Evolutionary conservation across 2,329 filamentous ascomycete genomes (phyloP).

Genomic region (Rugonectria rugulosa): DNA sequence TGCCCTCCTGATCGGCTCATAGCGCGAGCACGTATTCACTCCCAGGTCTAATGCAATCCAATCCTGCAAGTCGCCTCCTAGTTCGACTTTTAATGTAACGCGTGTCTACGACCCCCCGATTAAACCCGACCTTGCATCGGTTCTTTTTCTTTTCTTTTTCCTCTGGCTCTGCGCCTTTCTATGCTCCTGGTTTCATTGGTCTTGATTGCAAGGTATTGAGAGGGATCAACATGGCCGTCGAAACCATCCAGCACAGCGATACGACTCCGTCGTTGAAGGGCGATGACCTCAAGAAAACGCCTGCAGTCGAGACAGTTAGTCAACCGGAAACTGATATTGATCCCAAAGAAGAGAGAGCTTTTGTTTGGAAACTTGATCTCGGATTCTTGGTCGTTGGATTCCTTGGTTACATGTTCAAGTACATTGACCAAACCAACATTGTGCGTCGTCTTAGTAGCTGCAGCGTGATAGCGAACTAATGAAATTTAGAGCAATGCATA

Average conservation of each 20-base stretch:
- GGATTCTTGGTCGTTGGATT: constrained; percentile 12
- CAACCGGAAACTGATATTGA: too few species aligned
- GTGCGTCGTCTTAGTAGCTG: neutral
- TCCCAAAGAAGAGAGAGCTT: constrained; percentile 2
- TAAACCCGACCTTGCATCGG: too few species aligned
- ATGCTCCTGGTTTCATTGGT: too few species aligned
- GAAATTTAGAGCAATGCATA: constrained; percentile 10
- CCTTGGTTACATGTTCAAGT: constrained; percentile 23
- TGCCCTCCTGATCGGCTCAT: neutral
- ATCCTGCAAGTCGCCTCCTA: neutral
- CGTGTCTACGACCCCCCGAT: too few species aligned
- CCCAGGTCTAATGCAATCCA: neutral
- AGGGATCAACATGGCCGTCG: too few species aligned
- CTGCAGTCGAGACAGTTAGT: neutral
- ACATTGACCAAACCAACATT: constrained; percentile 23
- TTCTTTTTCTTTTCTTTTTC: too few species aligned
- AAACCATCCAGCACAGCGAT: too few species aligned
- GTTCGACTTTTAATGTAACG: too few species aligned
- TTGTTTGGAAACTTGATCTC: constrained; percentile 8
- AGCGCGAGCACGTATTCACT: neutral
- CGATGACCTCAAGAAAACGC: neutral
- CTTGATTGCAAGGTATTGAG: too few species aligned
- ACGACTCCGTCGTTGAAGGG: neutral
- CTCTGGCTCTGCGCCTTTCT: too few species aligned
- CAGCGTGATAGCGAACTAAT: neutral